phyloP scores from a whole-genome alignment of 352 stramenopile species.

The Globisporangium radiosum region DNA sequence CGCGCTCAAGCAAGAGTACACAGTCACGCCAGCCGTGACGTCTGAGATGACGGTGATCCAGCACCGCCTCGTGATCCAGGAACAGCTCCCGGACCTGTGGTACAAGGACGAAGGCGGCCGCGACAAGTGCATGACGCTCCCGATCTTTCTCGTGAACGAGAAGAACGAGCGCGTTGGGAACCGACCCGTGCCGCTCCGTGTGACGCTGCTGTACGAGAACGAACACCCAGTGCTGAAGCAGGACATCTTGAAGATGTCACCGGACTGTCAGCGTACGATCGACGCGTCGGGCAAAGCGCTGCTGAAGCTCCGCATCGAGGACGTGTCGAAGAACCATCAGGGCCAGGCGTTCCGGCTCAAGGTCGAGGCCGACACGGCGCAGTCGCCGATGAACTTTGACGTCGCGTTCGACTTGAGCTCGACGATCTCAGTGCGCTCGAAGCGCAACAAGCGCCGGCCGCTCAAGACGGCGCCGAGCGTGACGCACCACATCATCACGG shows the following conservation, averaged over 20 bases:
- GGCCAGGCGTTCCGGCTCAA: conserved; percentile 91
- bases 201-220: conserved; percentile 85
- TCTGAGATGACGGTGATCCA: conserved; percentile 83
- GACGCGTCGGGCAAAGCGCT: conserved; percentile 74
- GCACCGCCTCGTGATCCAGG: conserved; percentile 77
- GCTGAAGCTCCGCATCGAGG: conserved; percentile 91
- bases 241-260: conserved; percentile 91
- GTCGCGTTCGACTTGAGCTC: conserved; percentile 88
- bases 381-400: conserved; percentile 85
- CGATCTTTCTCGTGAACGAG: conserved; percentile 70
- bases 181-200: conserved; percentile 63
- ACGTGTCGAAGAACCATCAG: conserved; percentile 97
- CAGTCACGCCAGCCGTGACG: conserved; percentile 58
- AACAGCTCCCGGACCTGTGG: conserved; percentile 78
- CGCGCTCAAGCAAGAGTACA: conserved; percentile 48
- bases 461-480: conserved; percentile 37
- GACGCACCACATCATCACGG: conserved; percentile 71
- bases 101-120: conserved; percentile 83
- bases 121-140: conserved; percentile 83
- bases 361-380: conserved; percentile 85
- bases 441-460: conserved; percentile 90
- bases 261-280: conserved; percentile 82
- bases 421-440: conserved; percentile 91
- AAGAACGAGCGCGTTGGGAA: conserved; percentile 75
- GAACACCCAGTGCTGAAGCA: conserved; percentile 91